phyloP scores from a whole-genome alignment of 2,329 filamentous ascomycete genomes.

The Aureobasidium sp. region DNA sequence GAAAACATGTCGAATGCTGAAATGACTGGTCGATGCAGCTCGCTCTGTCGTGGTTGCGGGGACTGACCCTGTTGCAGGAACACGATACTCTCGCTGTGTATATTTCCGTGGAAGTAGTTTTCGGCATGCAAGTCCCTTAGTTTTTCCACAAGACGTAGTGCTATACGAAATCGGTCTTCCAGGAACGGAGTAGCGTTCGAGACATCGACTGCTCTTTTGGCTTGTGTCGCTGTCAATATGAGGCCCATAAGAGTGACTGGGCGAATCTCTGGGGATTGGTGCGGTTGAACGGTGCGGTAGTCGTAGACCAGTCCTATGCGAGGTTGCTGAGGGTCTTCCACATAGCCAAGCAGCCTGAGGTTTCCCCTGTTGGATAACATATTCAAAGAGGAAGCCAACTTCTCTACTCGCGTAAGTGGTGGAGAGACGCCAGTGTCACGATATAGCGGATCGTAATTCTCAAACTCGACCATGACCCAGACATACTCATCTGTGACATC shows the following conservation, averaged over 20 bases:
- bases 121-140: conserved; percentile 65
- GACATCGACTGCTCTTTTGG: conserved; percentile 32
- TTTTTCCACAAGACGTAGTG: conserved; percentile 62
- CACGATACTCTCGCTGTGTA: conserved; percentile 58
- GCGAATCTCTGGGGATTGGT: conserved; percentile 25
- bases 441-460: conserved; percentile 41
- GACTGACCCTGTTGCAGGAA: conserved; percentile 48
- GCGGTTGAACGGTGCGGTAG: conserved; percentile 45
- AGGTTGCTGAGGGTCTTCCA: conserved; percentile 59
- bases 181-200: conserved; percentile 50
- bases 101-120: conserved; percentile 61
- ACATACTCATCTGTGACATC: conserved; percentile 22
- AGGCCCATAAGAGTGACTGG: conserved; percentile 41
- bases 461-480: conserved; percentile 60
- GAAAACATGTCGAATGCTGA: conserved; percentile 70
- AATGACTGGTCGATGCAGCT: conserved; percentile 60
- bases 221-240: conserved; percentile 38
- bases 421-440: conserved; percentile 39
- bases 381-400: conserved; percentile 23
- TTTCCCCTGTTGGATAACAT: conserved; percentile 26
- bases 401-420: conserved; percentile 38
- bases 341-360: conserved; percentile 59
- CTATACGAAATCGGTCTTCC: conserved; percentile 68
- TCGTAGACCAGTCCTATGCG: conserved; percentile 69
- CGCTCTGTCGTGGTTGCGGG: conserved; percentile 34